Conservation (phyloP, 805 yeast genomes). For the Lachancea waltii region DNA sequence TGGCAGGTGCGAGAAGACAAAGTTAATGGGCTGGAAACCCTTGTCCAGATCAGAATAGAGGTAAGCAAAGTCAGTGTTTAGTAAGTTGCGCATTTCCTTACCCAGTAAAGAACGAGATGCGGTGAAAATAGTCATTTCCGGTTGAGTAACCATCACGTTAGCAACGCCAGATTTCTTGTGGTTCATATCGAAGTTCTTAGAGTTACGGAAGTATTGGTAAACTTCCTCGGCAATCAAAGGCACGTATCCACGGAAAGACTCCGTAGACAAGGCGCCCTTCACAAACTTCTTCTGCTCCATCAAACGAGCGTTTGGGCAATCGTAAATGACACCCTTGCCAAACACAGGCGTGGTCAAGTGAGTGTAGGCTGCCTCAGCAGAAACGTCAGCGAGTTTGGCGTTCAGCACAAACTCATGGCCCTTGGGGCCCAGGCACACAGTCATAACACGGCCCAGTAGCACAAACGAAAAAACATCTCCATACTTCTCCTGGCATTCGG, state of each 20-base stretch:
- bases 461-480: slow-evolving; percentile 93
- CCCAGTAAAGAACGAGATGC: slow-evolving; percentile 91
- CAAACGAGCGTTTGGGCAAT: slow-evolving; percentile 85
- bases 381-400: slow-evolving; percentile 80
- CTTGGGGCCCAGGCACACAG: slow-evolving; percentile 93
- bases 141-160: slow-evolving; percentile 76
- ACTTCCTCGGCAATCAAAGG: slow-evolving; percentile 83
- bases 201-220: slow-evolving; percentile 50
- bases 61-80: slow-evolving; percentile 76
- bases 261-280: slow-evolving; percentile 80
- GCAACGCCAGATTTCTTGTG: slow-evolving; percentile 42
- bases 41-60: slow-evolving; percentile 88
- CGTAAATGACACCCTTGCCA: slow-evolving; percentile 96
- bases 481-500: slow-evolving; percentile 65
- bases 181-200: slow-evolving; percentile 42
- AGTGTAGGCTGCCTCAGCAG: slow-evolving; percentile 93
- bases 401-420: slow-evolving; percentile 96
- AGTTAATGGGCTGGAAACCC: slow-evolving; percentile 94
- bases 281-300: slow-evolving; percentile 99
- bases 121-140: slow-evolving; percentile 93
- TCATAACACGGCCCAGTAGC: slow-evolving; percentile 84
- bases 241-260: slow-evolving; percentile 76
- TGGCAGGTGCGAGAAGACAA: slow-evolving; percentile 92
- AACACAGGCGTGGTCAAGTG: slow-evolving; percentile 99
- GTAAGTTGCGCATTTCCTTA: slow-evolving; percentile 78